Conservation (phyloP, 148 eudicot genomes). For the Dysphania ambrosioides region DNA sequence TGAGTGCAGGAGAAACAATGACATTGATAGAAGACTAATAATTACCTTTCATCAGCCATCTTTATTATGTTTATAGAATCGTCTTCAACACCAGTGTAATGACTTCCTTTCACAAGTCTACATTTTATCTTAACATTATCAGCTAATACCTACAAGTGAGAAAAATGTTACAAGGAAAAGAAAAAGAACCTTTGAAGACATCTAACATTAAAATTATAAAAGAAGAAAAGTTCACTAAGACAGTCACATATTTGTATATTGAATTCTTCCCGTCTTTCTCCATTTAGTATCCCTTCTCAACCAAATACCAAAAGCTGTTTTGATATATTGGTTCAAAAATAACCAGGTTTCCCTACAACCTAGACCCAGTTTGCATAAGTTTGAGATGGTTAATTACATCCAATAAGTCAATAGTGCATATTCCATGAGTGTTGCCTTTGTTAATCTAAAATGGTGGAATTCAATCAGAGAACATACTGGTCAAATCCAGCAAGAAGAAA, state of each 20-base stretch:
- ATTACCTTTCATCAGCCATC: conserved; percentile 71
- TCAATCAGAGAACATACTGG: neutral
- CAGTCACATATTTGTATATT: too few species aligned
- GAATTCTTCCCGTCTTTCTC: neutral
- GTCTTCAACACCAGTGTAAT: conserved; percentile 91
- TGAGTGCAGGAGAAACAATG: neutral
- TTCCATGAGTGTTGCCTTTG: neutral
- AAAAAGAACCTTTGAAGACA: conserved; percentile 8
- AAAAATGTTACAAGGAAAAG: conserved; percentile 21
- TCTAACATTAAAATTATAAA: neutral
- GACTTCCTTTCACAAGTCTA: conserved; percentile 90
- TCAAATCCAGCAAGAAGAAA: conserved; percentile 3
- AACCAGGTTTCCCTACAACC: neutral
- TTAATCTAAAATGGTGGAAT: neutral
- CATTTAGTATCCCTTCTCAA: neutral
- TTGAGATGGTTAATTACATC: neutral
- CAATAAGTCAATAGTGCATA: neutral
- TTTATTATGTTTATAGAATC: conserved; percentile 91
- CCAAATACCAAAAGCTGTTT: neutral
- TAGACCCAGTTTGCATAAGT: neutral
- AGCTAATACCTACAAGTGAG: conserved; percentile 67
- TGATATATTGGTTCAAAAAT: neutral
- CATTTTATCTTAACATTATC: conserved; percentile 86
- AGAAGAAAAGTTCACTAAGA: neutral
- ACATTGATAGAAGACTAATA: neutral